Base-by-base conservation (phyloP, 2,329 filamentous ascomycete genomes). In the Coleophoma eucalyptorum region DNA sequence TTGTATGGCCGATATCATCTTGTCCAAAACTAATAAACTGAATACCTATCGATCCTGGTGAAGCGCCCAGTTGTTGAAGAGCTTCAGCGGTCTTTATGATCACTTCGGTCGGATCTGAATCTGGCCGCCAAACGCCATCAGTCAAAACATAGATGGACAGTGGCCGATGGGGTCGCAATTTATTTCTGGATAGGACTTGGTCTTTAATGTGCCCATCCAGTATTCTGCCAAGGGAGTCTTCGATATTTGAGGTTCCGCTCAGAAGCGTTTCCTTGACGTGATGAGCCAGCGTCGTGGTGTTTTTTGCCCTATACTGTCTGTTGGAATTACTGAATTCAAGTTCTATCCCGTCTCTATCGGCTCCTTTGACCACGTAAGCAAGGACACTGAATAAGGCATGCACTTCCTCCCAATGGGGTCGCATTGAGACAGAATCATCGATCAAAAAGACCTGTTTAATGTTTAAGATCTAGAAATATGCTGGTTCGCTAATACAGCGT, bases 1-100 rank as follows among this genome's bases (percentile, higher is more conserved):
- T 34, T 20, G 45, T 21, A 2, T 55, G 45, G 1, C 47, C 48
- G 1, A 12, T 20, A 3, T 18, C 1, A 43, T 57, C 34, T 12
- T 55, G 42, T 1, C 56, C 58, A 33, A 58, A 60, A 26, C 48
- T 52, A 11, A 60, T 58, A 21, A 60, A 60, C 40, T 60, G 51
- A 10, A 60, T 53, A 1, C 58, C 54, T 21, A 60, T 46, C 21
- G n/a, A n/a, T n/a, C n/a, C n/a, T n/a, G n/a, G n/a, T n/a, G n/a
- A n/a, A n/a, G n/a, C n/a, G n/a, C n/a, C n/a, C n/a, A n/a, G n/a
- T n/a, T n/a, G n/a, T n/a, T n/a, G n/a, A n/a, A n/a, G n/a, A n/a
- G n/a, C n/a, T n/a, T n/a, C n/a, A n/a, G n/a, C 49, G 12, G 53
- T 18, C 12, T 37, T 52, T 15, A 13, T 31, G 34, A 58, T 51